These are phyloP conservation scores for Pseudogymnoascus verrucosus DNA, from an alignment of 2,329 filamentous ascomycete genomes.

Conservation along the genomic window DNA sequence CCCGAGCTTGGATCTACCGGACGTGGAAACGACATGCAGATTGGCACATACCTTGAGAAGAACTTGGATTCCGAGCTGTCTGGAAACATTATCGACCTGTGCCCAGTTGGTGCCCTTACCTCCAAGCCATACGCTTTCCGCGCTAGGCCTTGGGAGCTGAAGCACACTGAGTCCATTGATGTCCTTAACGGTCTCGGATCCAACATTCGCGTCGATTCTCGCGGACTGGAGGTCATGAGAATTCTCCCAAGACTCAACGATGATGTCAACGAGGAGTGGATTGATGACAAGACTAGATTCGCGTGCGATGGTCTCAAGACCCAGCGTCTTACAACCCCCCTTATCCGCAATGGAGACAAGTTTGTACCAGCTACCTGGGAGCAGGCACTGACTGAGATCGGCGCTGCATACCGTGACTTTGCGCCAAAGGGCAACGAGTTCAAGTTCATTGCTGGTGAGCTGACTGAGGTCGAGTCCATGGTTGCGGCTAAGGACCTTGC, in stretches of 20 bases:
- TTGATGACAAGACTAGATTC: conserved; percentile 96
- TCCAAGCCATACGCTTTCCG: conserved; percentile 98
- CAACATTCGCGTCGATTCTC: conserved; percentile 87
- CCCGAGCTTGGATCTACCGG: conserved; percentile 91
- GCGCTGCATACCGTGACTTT: conserved; percentile 68
- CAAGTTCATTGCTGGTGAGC: conserved; percentile 85
- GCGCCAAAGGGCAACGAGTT: conserved; percentile 87
- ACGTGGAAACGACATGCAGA: conserved; percentile 94
- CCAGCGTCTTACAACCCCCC: conserved; percentile 84
- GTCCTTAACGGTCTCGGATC: conserved; percentile 89
- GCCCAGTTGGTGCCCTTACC: conserved; percentile 90
- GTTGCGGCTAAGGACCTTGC: conserved; percentile 96
- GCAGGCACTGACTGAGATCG: conserved; percentile 83
- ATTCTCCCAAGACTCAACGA: conserved; percentile 89
- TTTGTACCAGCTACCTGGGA: conserved; percentile 94
- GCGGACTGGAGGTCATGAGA: conserved; percentile 94
- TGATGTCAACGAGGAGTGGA: conserved; percentile 99
- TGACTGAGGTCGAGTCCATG: conserved; percentile 85
- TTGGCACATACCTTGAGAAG: conserved; percentile 93
- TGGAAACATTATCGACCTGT: conserved; percentile 95
- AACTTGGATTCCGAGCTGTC: conserved; percentile 92
- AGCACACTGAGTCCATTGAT: conserved; percentile 92
- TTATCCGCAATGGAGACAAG: conserved; percentile 80
- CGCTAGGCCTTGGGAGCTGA: conserved; percentile 92
- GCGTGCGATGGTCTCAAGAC: conserved; percentile 95